Percentiles rank a stretch among this genome's conserved stretches.
phyloP scores from a whole-genome alignment of 2,329 filamentous ascomycete genomes.

The Stromatinia cepivora region DNA sequence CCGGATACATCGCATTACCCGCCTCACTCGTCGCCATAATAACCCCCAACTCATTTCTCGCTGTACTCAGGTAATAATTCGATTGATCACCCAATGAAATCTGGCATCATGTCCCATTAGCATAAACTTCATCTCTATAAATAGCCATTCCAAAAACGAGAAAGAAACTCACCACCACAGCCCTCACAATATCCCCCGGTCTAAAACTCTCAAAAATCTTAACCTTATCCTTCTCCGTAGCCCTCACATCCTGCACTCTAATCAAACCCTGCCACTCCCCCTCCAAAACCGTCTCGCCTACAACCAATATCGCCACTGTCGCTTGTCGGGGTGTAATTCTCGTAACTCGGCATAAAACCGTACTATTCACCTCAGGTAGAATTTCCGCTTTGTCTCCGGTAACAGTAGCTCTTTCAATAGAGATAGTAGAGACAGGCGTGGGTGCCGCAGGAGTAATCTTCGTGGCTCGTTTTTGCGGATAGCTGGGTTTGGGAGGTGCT shows the following conservation, averaged over 20 bases:
- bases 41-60: slow-evolving; percentile 86
- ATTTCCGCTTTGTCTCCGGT: slow-evolving; percentile 59
- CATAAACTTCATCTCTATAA: not conserved
- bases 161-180: slow-evolving; percentile 62
- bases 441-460: slow-evolving; percentile 53
- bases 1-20: slow-evolving; percentile 87
- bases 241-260: slow-evolving; percentile 84
- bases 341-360: slow-evolving; percentile 81
- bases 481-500: slow-evolving; percentile 43
- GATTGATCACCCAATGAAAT: slow-evolving; percentile 91
- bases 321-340: slow-evolving; percentile 84
- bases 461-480: slow-evolving; percentile 59
- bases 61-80: slow-evolving; percentile 93
- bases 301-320: slow-evolving; percentile 80
- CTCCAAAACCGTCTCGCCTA: slow-evolving; percentile 69
- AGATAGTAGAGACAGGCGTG: slow-evolving; percentile 53
- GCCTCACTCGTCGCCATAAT: slow-evolving; percentile 88
- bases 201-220: slow-evolving; percentile 88
- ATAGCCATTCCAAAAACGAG: not conserved
- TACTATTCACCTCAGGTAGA: slow-evolving; percentile 76
- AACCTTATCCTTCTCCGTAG: slow-evolving; percentile 94
- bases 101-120: slow-evolving; percentile 43
- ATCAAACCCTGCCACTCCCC: slow-evolving; percentile 86
- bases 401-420: slow-evolving; percentile 47
- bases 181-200: slow-evolving; percentile 88